These are phyloP conservation scores for Chaetothyriales sp. DNA, from an alignment of 2,329 filamentous ascomycete genomes.

Conservation along the genomic window DNA sequence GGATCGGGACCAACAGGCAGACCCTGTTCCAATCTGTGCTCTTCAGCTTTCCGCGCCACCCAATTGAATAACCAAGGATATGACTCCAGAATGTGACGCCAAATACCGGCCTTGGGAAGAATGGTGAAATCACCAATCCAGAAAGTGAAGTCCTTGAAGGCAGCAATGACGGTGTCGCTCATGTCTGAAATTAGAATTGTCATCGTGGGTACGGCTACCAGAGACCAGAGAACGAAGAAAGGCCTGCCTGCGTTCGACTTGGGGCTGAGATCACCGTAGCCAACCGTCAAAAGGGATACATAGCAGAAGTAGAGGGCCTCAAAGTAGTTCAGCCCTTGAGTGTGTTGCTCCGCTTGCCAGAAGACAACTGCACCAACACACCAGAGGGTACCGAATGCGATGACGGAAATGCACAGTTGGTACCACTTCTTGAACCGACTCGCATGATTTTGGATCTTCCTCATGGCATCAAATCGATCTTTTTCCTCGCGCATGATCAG, in stretches of 20 bases:
- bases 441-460: slow-evolving; percentile 57
- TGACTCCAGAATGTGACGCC: slow-evolving; percentile 36
- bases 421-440: slow-evolving; percentile 58
- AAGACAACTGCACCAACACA: slow-evolving; percentile 68
- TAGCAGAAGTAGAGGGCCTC: slow-evolving; percentile 76
- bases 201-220: slow-evolving; percentile 76
- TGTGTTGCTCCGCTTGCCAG: slow-evolving; percentile 42
- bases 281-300: slow-evolving; percentile 68
- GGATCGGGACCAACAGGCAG: slow-evolving; percentile 27
- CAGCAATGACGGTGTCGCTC: slow-evolving; percentile 63
- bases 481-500: slow-evolving; percentile 50
- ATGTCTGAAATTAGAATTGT: slow-evolving; percentile 76
- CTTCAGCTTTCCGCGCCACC: slow-evolving; percentile 28
- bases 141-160: slow-evolving; percentile 50
- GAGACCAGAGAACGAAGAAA: slow-evolving; percentile 87
- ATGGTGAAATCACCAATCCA: slow-evolving; percentile 52
- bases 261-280: slow-evolving; percentile 70
- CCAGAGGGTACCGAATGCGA: slow-evolving; percentile 64
- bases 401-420: slow-evolving; percentile 52
- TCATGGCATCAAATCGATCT: slow-evolving; percentile 67
- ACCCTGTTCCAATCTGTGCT: slow-evolving; percentile 34
- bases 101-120: slow-evolving; percentile 47
- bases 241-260: slow-evolving; percentile 64
- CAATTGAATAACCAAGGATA: slow-evolving; percentile 30
- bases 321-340: slow-evolving; percentile 56